phyloP scores from a whole-genome alignment of 2,329 filamentous ascomycete genomes.

The Blastomyces percursus region DNA sequence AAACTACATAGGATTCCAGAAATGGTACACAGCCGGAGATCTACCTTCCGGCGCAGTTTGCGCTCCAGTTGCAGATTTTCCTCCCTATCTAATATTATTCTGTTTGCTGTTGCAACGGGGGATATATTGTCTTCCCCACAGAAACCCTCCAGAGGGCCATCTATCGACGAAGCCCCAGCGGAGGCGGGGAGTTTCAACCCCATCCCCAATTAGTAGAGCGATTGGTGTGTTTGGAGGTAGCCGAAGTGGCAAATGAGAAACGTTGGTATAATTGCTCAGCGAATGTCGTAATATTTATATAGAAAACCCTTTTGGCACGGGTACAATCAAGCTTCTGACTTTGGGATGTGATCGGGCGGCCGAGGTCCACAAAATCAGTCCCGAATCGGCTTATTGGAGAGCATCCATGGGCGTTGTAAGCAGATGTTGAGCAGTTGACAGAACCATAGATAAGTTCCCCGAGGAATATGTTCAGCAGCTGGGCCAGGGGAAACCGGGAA shows the following conservation, averaged over 20 bases:
- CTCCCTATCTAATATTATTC: not conserved
- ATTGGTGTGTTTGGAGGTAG: not conserved
- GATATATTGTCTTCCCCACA: not conserved
- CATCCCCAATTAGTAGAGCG: not conserved
- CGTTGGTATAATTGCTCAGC: not conserved
- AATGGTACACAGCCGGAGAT: constrained; percentile 58
- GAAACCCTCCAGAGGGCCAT: not conserved
- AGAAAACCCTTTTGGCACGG: not conserved
- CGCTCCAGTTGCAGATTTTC: constrained; percentile 4
- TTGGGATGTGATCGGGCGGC: not conserved
- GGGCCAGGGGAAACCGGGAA: not conserved
- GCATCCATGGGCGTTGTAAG: not conserved
- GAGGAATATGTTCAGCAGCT: not conserved
- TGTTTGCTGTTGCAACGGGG: not conserved
- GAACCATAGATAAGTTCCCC: not conserved
- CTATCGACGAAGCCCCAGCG: not conserved
- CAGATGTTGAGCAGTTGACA: not conserved
- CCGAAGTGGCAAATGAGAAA: not conserved
- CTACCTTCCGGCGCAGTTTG: constrained; percentile 49
- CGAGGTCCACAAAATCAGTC: not conserved
- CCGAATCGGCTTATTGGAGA: not conserved
- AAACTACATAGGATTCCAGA: constrained; percentile 59
- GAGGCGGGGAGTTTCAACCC: not conserved
- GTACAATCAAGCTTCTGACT: not conserved
- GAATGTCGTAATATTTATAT: not conserved